Evolutionary conservation across 169 alveolate species (phyloP).

Genomic region (Plasmodium billcollinsi): DNA sequence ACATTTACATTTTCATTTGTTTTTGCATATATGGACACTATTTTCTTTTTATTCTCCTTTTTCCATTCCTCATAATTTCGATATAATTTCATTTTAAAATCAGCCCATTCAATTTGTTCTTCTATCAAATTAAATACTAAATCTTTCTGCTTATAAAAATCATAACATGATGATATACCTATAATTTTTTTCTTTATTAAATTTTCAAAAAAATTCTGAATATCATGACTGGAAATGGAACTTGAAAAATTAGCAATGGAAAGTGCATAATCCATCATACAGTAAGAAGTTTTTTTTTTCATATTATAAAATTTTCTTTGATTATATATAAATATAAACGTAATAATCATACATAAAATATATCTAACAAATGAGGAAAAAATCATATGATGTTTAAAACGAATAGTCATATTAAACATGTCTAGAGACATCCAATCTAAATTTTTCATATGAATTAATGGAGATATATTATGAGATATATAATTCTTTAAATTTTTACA

Average conservation of each 20-base stretch:
- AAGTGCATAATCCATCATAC: slow-evolving; percentile 13
- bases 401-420: slow-evolving; percentile 16
- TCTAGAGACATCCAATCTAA: slow-evolving; percentile 49
- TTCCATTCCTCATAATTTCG: background rate
- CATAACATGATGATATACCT: slow-evolving; percentile 19
- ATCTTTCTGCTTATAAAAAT: slow-evolving; percentile 14
- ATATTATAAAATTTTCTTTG: slow-evolving; percentile 12
- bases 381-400: slow-evolving; percentile 11
- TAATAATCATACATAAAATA: slow-evolving; percentile 31
- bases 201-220: slow-evolving; percentile 27
- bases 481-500: slow-evolving; percentile 38
- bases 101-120: slow-evolving; percentile 25
- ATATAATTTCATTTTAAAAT: slow-evolving; percentile 15
- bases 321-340: slow-evolving; percentile 22
- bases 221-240: slow-evolving; percentile 10
- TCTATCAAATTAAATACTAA: slow-evolving; percentile 18
- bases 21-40: no score
- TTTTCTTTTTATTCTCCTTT: background rate
- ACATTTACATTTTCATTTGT: no score
- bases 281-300: background rate
- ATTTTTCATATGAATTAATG: slow-evolving; percentile 15
- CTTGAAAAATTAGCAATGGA: slow-evolving; percentile 12
- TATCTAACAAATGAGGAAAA: slow-evolving; percentile 15
- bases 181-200: slow-evolving; percentile 30
- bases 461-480: slow-evolving; percentile 24